Evolutionary conservation across 108 stramenopile species (phyloP).

Genomic region (Cyclotella cryptica): DNA sequence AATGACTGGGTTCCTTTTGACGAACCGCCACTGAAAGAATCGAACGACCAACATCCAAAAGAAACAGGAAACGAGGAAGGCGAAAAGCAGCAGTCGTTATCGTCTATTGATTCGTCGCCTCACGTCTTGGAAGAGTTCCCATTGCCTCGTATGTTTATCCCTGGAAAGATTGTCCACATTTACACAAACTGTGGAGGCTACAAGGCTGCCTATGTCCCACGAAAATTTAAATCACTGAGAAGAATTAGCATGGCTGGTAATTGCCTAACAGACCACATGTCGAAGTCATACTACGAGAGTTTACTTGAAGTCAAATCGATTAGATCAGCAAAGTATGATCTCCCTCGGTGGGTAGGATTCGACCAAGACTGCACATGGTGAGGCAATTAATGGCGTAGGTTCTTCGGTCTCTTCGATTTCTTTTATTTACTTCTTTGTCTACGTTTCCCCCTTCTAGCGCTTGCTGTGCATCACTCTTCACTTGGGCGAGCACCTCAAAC

Average conservation of each 20-base stretch:
- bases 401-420: not conserved
- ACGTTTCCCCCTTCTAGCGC: conserved; percentile 24
- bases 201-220: conserved; percentile 82
- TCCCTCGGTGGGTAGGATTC: conserved; percentile 94
- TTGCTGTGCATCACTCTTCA: conserved; percentile 92
- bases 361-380: conserved; percentile 83
- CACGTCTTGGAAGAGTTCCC: conserved; percentile 89
- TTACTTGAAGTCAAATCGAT: conserved; percentile 88
- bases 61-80: not conserved
- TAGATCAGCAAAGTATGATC: conserved; percentile 65
- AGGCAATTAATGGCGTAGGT: not conserved
- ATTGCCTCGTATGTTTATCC: conserved; percentile 91
- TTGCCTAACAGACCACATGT: conserved; percentile 90
- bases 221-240: conserved; percentile 79
- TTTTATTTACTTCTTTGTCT: not conserved
- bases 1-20: conserved; percentile 56
- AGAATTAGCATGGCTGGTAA: conserved; percentile 89
- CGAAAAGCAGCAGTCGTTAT: conserved; percentile 25
- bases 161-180: conserved; percentile 93
- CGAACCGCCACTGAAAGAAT: conserved; percentile 40
- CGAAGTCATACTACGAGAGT: conserved; percentile 86
- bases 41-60: not conserved
- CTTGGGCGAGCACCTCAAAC: conserved; percentile 93
- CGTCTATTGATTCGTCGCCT: conserved; percentile 38
- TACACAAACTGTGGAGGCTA: conserved; percentile 91